Conservation (phyloP, 2,329 filamentous ascomycete genomes). For the Apiospora arundinis region DNA sequence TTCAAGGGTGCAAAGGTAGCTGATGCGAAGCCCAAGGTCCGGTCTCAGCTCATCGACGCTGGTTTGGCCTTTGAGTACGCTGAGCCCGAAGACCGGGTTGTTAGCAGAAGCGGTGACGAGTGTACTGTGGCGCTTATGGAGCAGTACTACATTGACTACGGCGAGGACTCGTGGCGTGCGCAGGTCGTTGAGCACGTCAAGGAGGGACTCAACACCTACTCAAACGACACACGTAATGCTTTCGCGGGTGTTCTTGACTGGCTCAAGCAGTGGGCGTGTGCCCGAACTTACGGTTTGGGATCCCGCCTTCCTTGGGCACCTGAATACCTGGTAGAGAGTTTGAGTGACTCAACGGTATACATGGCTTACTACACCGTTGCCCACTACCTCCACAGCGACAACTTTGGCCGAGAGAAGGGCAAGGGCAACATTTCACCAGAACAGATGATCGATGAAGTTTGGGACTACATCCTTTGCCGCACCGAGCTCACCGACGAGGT, state of each 20-base stretch:
- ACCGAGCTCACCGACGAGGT: conserved; percentile 72
- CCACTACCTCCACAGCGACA: conserved; percentile 78
- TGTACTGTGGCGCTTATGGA: conserved; percentile 93
- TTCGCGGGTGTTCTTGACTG: conserved; percentile 89
- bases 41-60: conserved; percentile 75
- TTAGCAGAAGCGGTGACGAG: conserved; percentile 88
- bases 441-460: conserved; percentile 93
- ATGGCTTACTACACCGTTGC: conserved; percentile 79
- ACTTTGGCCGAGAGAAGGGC: conserved; percentile 80
- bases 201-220: conserved; percentile 79
- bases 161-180: conserved; percentile 85
- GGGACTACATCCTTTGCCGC: conserved; percentile 92
- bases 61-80: conserved; percentile 89
- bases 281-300: conserved; percentile 88
- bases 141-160: conserved; percentile 98
- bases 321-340: conserved; percentile 87
- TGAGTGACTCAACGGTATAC: conserved; percentile 93
- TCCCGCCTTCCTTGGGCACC: conserved; percentile 95
- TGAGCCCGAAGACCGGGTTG: conserved; percentile 89
- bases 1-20: conserved; percentile 89
- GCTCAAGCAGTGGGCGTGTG: conserved; percentile 96
- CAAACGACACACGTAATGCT: conserved; percentile 75
- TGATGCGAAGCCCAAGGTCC: conserved; percentile 84
- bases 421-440: conserved; percentile 74
- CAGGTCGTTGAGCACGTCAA: conserved; percentile 75